Base-by-base conservation (phyloP, 192 early-diverging fungal species). In the Mortierella antarctica region DNA sequence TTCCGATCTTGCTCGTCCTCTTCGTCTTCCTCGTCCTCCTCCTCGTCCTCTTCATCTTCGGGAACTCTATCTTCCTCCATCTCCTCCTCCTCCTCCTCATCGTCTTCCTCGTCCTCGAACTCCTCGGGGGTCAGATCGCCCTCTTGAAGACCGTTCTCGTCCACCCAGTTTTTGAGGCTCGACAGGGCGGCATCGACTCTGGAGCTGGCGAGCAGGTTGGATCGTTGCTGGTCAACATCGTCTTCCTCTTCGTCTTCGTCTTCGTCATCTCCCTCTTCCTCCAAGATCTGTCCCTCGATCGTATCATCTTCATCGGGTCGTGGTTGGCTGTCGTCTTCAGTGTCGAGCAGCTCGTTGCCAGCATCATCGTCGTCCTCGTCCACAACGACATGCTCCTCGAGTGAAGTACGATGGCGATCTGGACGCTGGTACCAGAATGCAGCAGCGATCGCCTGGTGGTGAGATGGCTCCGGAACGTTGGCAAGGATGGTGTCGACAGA, bases 341-440 rank as follows among this genome's bases (percentile, higher is more conserved):
- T 80, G 52, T 80, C 77, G 20, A 80, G 53, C 53, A 80, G 21
- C 70, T 80, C 77, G 54, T 80, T 80, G 1, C 77, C 77, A n/a
- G 53, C 70, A 72, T 80, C 77, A 45, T 80, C 77, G 21, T 80
- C 77, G 17, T 80, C 70, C 0, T 80, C 77, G 41, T 80, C 77
- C 23, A 80, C 13, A 6, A 80, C 65, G 0, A 55, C 65, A 45
- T 80, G 77, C 0, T 64, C 75, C 7, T 71, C n/a, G 9, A 65
- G 67, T 5, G 52, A 54, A 1, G 53, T 5, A 53, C 21, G 18
- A 18, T 51, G 20, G 39, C 42, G 58, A 21, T n/a, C 20, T n/a
- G 14, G 21, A 41, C 44, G 74, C 13, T 66, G 45, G 53, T 67
- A 55, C 65, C 58, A 68, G 21, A 51, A 2, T 14, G 52, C 55